phyloP scores from a whole-genome alignment of 331 rosid genomes.

The Malus hybrid region DNA sequence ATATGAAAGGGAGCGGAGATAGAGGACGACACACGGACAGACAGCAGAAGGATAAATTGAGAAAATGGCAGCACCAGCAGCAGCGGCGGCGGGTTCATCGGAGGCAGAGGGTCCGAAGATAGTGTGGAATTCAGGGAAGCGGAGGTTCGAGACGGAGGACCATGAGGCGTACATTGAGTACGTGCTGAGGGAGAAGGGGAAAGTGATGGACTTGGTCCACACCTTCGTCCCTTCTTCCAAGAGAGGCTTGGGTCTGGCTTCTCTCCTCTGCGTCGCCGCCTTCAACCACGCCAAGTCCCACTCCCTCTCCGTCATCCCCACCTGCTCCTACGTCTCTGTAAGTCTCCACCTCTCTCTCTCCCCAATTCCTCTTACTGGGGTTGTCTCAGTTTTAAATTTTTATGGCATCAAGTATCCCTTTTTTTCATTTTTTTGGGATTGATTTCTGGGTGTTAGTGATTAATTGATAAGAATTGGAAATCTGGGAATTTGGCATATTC shows the following conservation, averaged over 20 bases:
- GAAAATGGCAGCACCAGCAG: conserved; percentile 27
- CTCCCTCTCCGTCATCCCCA: conserved; percentile 54
- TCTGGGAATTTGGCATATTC: too few relatives aligned
- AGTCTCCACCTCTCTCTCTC: conserved; percentile 7
- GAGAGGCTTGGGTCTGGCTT: conserved; percentile 82
- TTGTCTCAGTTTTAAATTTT: background rate
- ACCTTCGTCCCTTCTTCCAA: conserved; percentile 81
- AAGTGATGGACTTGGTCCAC: conserved; percentile 70
- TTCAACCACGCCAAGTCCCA: conserved; percentile 61
- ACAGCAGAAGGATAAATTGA: background rate
- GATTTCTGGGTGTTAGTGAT: background rate
- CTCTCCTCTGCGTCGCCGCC: conserved; percentile 71
- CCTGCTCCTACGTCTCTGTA: conserved; percentile 85
- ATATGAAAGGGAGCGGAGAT: too few relatives aligned
- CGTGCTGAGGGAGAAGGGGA: conserved; percentile 35
- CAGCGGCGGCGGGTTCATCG: background rate
- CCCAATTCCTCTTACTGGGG: background rate
- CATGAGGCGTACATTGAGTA: conserved; percentile 61
- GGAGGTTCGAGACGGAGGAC: conserved; percentile 78
- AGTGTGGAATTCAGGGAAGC: conserved; percentile 43
- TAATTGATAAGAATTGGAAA: background rate
- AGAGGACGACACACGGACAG: background rate
- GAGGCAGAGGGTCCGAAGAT: conserved; percentile 32
- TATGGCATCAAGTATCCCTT: background rate
- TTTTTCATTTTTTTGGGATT: background rate